Percentiles rank a stretch among this genome's conserved stretches.
Conservation (phyloP, 805 yeast species). For the Pichia thaimueangensis region DNA sequence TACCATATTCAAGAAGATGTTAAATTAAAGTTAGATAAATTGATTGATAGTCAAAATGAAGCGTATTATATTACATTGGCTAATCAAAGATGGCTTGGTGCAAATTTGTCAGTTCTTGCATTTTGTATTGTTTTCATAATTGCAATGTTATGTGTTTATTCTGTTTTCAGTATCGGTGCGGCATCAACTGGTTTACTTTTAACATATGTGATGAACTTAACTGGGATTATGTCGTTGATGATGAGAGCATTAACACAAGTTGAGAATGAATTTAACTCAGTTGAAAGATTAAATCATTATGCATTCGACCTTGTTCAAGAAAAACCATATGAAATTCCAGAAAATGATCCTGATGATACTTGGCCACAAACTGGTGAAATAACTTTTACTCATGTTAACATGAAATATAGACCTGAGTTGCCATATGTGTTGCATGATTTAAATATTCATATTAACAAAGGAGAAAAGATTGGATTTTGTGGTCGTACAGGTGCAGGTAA, state of each 20-base stretch:
- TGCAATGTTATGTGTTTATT: constrained; percentile 51
- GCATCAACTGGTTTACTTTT: constrained; percentile 58
- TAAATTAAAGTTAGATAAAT: constrained; percentile 35
- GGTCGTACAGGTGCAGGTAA: constrained; percentile 91
- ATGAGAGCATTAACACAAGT: constrained; percentile 57
- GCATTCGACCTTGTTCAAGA: constrained; percentile 60
- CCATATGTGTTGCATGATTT: constrained; percentile 51
- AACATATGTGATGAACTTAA: constrained; percentile 52
- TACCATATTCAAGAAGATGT: constrained; percentile 41
- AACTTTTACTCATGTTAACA: constrained; percentile 39
- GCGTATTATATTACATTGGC: constrained; percentile 54
- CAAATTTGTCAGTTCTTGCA: constrained; percentile 45
- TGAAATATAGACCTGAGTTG: constrained; percentile 55
- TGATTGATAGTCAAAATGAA: constrained; percentile 59
- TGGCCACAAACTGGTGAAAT: constrained; percentile 50
- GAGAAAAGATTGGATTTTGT: constrained; percentile 73
- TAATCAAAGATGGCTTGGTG: constrained; percentile 59
- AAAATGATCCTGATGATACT: constrained; percentile 30
- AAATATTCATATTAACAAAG: constrained; percentile 37
- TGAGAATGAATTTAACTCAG: constrained; percentile 77
- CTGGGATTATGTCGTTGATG: constrained; percentile 48
- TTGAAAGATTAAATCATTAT: constrained; percentile 64
- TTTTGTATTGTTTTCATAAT: constrained; percentile 41
- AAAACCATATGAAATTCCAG: constrained; percentile 48
- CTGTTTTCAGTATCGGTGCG: constrained; percentile 50